Conservation (phyloP, 176 grass and related monocot genomes). For the Otatea glauca region DNA sequence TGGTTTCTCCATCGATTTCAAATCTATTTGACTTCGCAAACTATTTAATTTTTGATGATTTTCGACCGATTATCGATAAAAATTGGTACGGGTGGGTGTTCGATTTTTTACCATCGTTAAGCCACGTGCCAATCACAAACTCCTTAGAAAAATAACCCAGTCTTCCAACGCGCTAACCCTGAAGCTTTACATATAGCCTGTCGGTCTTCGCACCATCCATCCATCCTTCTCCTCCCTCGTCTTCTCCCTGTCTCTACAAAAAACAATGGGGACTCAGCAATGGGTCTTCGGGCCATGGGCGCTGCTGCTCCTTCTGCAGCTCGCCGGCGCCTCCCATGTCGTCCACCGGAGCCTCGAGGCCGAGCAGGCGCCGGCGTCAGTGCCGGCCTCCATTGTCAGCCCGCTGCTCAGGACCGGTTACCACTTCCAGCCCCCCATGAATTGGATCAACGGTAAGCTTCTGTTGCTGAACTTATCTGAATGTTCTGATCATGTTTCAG, state of each 20-base stretch:
- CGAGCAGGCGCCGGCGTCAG: neutral
- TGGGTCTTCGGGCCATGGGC: conserved; percentile 38
- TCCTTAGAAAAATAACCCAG: neutral
- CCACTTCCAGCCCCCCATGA: conserved; percentile 67
- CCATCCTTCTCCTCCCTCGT: neutral
- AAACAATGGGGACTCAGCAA: conserved; percentile 26
- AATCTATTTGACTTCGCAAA: too few relatives aligned
- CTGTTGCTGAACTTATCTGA: neutral
- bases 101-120: too few relatives aligned
- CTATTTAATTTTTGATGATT: too few relatives aligned
- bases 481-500: neutral
- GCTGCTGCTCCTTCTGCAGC: conserved; percentile 42
- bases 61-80: too few relatives aligned
- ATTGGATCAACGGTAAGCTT: conserved; percentile 78
- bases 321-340: conserved; percentile 49
- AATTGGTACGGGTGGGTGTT: too few relatives aligned
- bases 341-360: conserved; percentile 40
- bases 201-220: neutral
- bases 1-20: too few relatives aligned
- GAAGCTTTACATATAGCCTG: conserved; percentile 23
- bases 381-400: conserved; percentile 52
- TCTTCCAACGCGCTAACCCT: neutral
- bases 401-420: conserved; percentile 53
- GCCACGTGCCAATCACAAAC: too few relatives aligned
- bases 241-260: neutral